Evolutionary conservation across 441 rosid species (phyloP).

Genomic region (Melastoma candidum): DNA sequence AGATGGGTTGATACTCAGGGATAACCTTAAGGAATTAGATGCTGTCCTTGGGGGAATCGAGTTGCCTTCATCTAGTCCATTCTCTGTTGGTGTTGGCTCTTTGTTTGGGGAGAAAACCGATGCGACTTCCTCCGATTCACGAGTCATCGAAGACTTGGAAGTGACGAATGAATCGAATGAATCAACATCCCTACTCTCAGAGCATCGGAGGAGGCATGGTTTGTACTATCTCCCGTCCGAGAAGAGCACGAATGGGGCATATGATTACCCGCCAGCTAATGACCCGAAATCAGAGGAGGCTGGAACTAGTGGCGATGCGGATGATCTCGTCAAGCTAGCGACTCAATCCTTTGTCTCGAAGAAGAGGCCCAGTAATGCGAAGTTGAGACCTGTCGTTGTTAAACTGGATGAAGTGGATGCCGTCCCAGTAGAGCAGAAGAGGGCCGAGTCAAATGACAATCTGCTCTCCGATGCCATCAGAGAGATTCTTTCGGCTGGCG

Average conservation of each 20-base stretch:
- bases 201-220: slow-evolving; percentile 82
- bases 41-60: slow-evolving; percentile 37
- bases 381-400: slow-evolving; percentile 83
- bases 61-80: slow-evolving; percentile 30
- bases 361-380: slow-evolving; percentile 41
- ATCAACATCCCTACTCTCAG: slow-evolving; percentile 59
- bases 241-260: slow-evolving; percentile 27
- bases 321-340: slow-evolving; percentile 39
- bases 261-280: slow-evolving; percentile 61
- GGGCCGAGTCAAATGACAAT: slow-evolving; percentile 29
- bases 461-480: slow-evolving; percentile 51
- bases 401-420: slow-evolving; percentile 65
- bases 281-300: slow-evolving; percentile 31
- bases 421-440: slow-evolving; percentile 20
- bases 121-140: slow-evolving; percentile 23
- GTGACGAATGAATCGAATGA: slow-evolving; percentile 37
- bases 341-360: slow-evolving; percentile 35
- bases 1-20: slow-evolving; percentile 49
- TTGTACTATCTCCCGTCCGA: slow-evolving; percentile 64
- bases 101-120: slow-evolving; percentile 29
- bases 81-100: slow-evolving; percentile 26
- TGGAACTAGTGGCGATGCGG: slow-evolving; percentile 24
- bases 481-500: slow-evolving; percentile 43
- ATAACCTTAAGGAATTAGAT: slow-evolving; percentile 59
- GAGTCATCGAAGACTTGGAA: slow-evolving; percentile 41